Base-by-base conservation (phyloP, 805 yeast genomes). In the Yarrowia sp. region DNA sequence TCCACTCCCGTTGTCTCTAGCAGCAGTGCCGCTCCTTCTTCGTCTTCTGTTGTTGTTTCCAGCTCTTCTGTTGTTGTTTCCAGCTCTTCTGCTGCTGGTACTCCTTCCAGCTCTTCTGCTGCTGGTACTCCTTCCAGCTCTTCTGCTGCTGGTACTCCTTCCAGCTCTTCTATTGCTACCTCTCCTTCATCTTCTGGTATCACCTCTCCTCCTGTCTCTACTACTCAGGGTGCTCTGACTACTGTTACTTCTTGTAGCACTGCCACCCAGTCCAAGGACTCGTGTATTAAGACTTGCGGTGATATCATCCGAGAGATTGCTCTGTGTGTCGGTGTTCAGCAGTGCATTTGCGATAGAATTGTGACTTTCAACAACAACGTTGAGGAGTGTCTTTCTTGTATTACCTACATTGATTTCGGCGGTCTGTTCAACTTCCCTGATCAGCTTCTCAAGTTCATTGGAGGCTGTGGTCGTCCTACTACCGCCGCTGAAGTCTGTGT, bases 301-400 rank as follows among this genome's bases (percentile, higher is more conserved):
- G 56, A 61, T n/a, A 61, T 61, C 49, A 48, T 61, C 9, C 45
- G 56, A 38, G 53, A 46, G 46, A 58, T 58, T 43, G 64, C 64
- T 16, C 50, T 58, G 5, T 58, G 64, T 43, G 50, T 61, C 4
- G 55, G 55, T 3, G 46, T 61, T 4, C 36, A 48, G 46, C 46
- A 61, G 45, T 61, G 67, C 5, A 48, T 61, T 12, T 61, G 67
- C 10, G 46, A 46, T 15, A 16, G 67, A 61, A 3, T 61, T 7
- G 15, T 38, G 19, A 32, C 55, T 9, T 10, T 41, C 32, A 41
- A 19, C 43, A 16, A 22, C 35, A 41, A 46, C 26, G 67, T 61
- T 1, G 67, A 48, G 26, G 26, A 16, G 14, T 61, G 67, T 10
- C 26, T 61, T 19, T 38, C 42, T 9, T 61, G 67, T 22, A 38